These are phyloP conservation scores for Stagonosporopsis cucurbitacearum DNA, from an alignment of 2,329 filamentous ascomycete genomes.

Conservation along the genomic window DNA sequence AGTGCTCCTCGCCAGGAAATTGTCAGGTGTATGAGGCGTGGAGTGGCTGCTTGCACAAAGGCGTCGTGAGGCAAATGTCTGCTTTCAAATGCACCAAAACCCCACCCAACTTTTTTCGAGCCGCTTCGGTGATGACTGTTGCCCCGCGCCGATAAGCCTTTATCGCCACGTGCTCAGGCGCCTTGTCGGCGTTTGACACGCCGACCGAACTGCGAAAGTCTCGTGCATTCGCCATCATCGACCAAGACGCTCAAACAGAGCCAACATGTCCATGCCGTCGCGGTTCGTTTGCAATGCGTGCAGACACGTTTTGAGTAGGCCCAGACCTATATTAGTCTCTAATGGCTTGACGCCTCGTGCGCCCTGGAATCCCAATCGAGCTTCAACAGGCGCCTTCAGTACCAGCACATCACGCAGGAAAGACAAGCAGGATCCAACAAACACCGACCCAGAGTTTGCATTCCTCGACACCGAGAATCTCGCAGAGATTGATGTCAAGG, in stretches of 20 bases:
- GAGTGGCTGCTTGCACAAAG: conserved; percentile 1
- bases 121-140: conserved; percentile 21
- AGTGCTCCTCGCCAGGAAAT: conserved; percentile 3
- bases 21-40: conserved; percentile 4
- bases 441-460: conserved; percentile 22
- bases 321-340: background rate
- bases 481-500: background rate
- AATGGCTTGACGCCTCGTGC: conserved; percentile 19
- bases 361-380: conserved; percentile 5
- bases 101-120: conserved; percentile 36
- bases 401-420: conserved; percentile 22
- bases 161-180: conserved; percentile 40
- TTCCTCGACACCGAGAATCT: conserved; percentile 17
- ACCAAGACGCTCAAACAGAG: conserved; percentile 23
- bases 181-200: conserved; percentile 16
- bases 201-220: conserved; percentile 21
- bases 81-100: conserved; percentile 42
- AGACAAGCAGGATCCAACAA: conserved; percentile 21
- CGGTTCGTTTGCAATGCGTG: conserved; percentile 36
- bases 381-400: conserved; percentile 29
- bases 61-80: conserved; percentile 27
- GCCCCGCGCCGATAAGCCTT: conserved; percentile 23
- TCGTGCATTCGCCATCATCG: conserved; percentile 4
- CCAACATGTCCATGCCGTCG: conserved; percentile 30
- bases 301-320: conserved; percentile 16